Evolutionary conservation across 2,329 filamentous ascomycete species (phyloP).

Genomic region (Graphiopsis chlorocephala): DNA sequence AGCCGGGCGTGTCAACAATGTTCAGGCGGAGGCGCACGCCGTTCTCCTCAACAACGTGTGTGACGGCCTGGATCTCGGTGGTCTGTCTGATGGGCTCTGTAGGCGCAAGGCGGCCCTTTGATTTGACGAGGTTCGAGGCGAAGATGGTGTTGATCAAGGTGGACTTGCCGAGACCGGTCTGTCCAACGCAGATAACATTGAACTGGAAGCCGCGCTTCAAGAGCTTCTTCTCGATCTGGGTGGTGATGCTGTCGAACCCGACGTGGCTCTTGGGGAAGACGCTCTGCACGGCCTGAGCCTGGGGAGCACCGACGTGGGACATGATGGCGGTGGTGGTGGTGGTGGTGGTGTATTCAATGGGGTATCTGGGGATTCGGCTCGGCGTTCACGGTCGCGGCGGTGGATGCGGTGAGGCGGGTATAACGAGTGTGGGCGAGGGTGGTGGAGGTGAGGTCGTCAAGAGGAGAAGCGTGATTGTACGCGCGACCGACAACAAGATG

Average conservation of each 20-base stretch:
- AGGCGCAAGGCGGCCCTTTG: conserved; percentile 89
- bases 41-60: conserved; percentile 99
- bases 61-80: conserved; percentile 96
- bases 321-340: neutral
- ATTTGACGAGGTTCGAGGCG: conserved; percentile 97
- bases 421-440: conserved; percentile 5
- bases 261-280: conserved; percentile 95
- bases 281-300: conserved; percentile 45
- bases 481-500: conserved; percentile 8
- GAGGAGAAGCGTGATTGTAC: neutral
- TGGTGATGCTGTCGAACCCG: conserved; percentile 99
- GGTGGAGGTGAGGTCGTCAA: neutral
- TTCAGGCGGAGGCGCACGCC: conserved; percentile 95
- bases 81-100: conserved; percentile 92
- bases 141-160: conserved; percentile 99
- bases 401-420: conserved; percentile 5
- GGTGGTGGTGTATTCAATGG: neutral
- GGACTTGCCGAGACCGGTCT: conserved; percentile 97
- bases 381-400: conserved; percentile 11
- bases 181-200: conserved; percentile 98
- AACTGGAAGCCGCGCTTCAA: conserved; percentile 99
- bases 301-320: conserved; percentile 11
- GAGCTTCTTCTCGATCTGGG: conserved; percentile 98
- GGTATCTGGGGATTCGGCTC: conserved; percentile 11
- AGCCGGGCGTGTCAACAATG: conserved; percentile 98